Conservation (phyloP, 129 eudicot genomes). For the Flaveria robusta region DNA sequence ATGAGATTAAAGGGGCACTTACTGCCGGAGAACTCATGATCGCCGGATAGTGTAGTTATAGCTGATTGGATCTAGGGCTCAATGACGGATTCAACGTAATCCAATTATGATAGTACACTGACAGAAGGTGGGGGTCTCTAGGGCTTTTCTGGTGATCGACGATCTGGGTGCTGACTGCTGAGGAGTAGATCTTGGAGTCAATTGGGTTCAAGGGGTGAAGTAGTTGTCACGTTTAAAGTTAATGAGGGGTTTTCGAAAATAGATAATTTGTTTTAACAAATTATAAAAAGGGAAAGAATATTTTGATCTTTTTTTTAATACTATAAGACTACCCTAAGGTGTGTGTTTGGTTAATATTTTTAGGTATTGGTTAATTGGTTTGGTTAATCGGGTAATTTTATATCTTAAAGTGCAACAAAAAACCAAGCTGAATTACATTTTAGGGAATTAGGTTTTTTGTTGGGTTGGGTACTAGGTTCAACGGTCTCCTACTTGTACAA, state of each 20-base stretch:
- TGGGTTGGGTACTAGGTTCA: too few relatives aligned
- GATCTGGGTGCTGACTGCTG: conserved; percentile 26
- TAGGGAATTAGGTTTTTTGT: too few relatives aligned
- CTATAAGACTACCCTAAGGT: too few relatives aligned
- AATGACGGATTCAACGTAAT: conserved; percentile 19
- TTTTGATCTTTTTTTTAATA: too few relatives aligned
- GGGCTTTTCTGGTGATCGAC: background rate
- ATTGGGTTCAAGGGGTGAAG: conserved; percentile 27
- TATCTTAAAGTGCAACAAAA: too few relatives aligned
- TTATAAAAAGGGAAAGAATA: too few relatives aligned
- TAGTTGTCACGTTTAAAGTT: background rate
- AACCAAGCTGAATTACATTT: too few relatives aligned
- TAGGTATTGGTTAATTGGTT: too few relatives aligned
- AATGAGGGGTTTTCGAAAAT: background rate
- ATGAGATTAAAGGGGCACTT: conserved; percentile 13
- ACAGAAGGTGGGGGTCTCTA: conserved; percentile 5
- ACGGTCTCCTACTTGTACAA: too few relatives aligned
- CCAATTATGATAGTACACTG: background rate
- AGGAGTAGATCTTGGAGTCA: conserved; percentile 39
- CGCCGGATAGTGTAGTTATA: conserved; percentile 19
- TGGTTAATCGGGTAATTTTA: too few relatives aligned
- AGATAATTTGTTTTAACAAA: background rate
- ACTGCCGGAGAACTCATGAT: conserved; percentile 38
- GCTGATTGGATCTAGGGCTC: conserved; percentile 23
- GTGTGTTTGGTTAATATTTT: too few relatives aligned